Evolutionary conservation across 495 filamentous ascomycete genomes (phyloP).

Genomic region (Aspergillus indologenus): DNA sequence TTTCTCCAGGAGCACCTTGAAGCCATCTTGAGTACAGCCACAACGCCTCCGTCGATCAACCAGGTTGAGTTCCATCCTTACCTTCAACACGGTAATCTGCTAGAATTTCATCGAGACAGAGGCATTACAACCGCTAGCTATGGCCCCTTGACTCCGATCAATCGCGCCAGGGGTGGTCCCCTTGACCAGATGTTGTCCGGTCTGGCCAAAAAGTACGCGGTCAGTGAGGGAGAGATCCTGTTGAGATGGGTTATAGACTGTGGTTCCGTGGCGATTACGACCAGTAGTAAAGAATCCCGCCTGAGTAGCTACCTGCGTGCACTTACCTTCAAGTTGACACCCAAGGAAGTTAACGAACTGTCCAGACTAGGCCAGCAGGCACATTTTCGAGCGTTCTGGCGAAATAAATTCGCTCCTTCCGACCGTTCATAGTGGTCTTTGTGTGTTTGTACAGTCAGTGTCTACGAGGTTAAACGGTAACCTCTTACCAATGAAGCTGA

Average conservation of each 20-base stretch:
- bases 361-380: conserved; percentile 57
- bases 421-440: conserved; percentile 52
- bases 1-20: conserved; percentile 67
- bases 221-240: conserved; percentile 63
- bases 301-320: conserved; percentile 61
- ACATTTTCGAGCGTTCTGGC: conserved; percentile 70
- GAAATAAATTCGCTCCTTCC: conserved; percentile 52
- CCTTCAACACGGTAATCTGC: conserved; percentile 68
- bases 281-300: conserved; percentile 68
- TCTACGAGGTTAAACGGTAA: not conserved
- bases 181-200: conserved; percentile 57
- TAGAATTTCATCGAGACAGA: conserved; percentile 62
- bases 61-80: conserved; percentile 91
- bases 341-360: conserved; percentile 68
- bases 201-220: conserved; percentile 75
- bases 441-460: not conserved
- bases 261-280: conserved; percentile 73
- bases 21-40: conserved; percentile 62
- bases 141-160: conserved; percentile 61
- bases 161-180: conserved; percentile 65
- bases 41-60: conserved; percentile 66
- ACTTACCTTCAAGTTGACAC: conserved; percentile 69
- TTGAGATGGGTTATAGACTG: conserved; percentile 81
- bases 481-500: not conserved
- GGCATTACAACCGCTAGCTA: conserved; percentile 71